Evolutionary conservation across 169 alveolate genomes (phyloP).

Genomic region (Cryptosporidium muris): DNA sequence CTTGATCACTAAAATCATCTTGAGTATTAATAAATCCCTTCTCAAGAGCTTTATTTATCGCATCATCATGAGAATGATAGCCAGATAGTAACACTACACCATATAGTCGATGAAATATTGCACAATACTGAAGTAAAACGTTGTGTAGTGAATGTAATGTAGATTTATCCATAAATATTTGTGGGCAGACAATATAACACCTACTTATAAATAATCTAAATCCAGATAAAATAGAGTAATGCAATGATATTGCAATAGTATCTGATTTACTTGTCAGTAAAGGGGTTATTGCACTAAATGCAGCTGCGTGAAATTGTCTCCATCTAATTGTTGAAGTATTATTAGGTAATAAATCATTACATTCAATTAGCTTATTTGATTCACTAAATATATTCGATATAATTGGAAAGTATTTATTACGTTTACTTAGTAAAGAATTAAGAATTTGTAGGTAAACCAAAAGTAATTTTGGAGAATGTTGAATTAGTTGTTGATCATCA

Average conservation of each 20-base stretch:
- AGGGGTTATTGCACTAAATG: constrained; percentile 39
- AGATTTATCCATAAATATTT: constrained; percentile 19
- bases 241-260: constrained; percentile 37
- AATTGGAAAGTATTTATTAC: constrained; percentile 58
- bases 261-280: constrained; percentile 52
- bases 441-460: constrained; percentile 58
- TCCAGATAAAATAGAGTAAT: constrained; percentile 62
- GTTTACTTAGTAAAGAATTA: constrained; percentile 58
- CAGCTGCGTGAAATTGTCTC: constrained; percentile 60
- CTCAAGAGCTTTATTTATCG: constrained; percentile 1
- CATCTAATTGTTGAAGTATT: constrained; percentile 56
- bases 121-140: constrained; percentile 58
- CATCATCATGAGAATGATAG: constrained; percentile 23
- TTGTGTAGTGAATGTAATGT: constrained; percentile 1
- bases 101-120: constrained; percentile 52
- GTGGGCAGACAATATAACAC: constrained; percentile 18
- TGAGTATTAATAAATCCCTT: constrained; percentile 40
- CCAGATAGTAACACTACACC: constrained; percentile 66
- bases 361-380: constrained; percentile 8
- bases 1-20: constrained; percentile 17
- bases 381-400: constrained; percentile 16
- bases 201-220: constrained; percentile 47
- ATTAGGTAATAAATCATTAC: constrained; percentile 37
- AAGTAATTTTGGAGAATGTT: constrained; percentile 65
- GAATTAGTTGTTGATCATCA: constrained; percentile 62